Evolutionary conservation across 2,329 filamentous ascomycete genomes (phyloP).

Genomic region (Fusarium sp.): DNA sequence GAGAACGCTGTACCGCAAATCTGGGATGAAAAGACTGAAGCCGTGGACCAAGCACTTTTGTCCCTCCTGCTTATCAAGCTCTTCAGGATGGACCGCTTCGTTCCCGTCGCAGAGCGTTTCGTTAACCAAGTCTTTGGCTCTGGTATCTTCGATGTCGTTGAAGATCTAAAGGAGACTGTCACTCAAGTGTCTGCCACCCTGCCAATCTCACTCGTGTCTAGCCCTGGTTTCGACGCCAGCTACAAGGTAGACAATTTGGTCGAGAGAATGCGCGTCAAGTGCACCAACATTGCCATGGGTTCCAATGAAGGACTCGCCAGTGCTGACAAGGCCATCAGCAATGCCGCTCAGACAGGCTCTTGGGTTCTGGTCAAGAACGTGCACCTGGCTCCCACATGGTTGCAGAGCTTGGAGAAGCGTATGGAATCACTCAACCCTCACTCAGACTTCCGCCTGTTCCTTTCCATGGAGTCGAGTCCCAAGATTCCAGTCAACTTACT

Average conservation of each 20-base stretch:
- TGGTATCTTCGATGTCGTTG: constrained; percentile 82
- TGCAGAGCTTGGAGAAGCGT: constrained; percentile 96
- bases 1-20: constrained; percentile 84
- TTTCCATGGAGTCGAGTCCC: constrained; percentile 96
- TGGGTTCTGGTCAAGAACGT: constrained; percentile 99
- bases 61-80: constrained; percentile 93
- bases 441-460: constrained; percentile 90
- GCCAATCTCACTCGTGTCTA: constrained; percentile 92
- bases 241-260: constrained; percentile 99
- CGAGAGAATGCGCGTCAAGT: constrained; percentile 81
- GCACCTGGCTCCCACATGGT: constrained; percentile 93
- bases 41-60: constrained; percentile 79
- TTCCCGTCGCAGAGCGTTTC: constrained; percentile 92
- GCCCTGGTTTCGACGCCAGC: constrained; percentile 95
- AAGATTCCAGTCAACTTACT: constrained; percentile 98
- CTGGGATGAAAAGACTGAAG: constrained; percentile 72
- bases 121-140: constrained; percentile 86
- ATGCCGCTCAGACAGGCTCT: constrained; percentile 88
- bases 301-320: constrained; percentile 93
- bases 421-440: constrained; percentile 96
- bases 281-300: constrained; percentile 98
- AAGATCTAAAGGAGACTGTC: constrained; percentile 87
- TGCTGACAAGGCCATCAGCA: constrained; percentile 94
- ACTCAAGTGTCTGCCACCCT: constrained; percentile 84
- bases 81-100: constrained; percentile 94